phyloP scores from a whole-genome alignment of 441 rosid genomes.

The Jatropha podagrica region DNA sequence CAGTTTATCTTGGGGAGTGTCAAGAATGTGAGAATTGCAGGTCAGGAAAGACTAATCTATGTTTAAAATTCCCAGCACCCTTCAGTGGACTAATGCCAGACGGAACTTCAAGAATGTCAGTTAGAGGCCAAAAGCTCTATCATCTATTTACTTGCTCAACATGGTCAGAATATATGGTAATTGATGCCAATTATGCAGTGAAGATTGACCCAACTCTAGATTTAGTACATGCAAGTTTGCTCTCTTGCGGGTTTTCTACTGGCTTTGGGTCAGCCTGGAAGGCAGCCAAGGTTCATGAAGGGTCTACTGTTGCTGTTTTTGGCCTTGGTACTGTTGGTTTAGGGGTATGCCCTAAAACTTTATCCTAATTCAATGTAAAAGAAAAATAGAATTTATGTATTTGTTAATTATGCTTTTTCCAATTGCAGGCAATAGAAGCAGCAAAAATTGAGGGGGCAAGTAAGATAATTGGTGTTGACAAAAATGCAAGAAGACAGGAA shows the following conservation, averaged over 20 bases:
- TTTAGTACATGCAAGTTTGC: slow-evolving; percentile 36
- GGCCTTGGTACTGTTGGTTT: slow-evolving; percentile 74
- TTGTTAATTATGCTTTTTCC: not conserved
- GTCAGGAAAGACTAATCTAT: slow-evolving; percentile 34
- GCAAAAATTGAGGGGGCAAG: slow-evolving; percentile 40
- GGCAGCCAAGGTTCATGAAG: slow-evolving; percentile 44
- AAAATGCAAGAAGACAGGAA: slow-evolving; percentile 34
- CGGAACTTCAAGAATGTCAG: slow-evolving; percentile 47
- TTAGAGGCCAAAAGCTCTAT: slow-evolving; percentile 32
- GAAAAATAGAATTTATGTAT: too few species aligned
- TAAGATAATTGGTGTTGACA: slow-evolving; percentile 48
- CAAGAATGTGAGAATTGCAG: slow-evolving; percentile 40
- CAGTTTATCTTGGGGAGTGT: slow-evolving; percentile 35
- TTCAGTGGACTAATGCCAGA: slow-evolving; percentile 35
- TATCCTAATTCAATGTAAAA: not conserved
- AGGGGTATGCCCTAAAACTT: slow-evolving; percentile 33
- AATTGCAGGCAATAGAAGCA: slow-evolving; percentile 38
- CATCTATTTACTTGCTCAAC: slow-evolving; percentile 43
- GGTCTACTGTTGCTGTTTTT: slow-evolving; percentile 54
- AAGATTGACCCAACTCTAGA: slow-evolving; percentile 29
- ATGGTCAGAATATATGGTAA: slow-evolving; percentile 44
- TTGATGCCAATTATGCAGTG: slow-evolving; percentile 29
- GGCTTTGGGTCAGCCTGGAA: slow-evolving; percentile 67
- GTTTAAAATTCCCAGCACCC: slow-evolving; percentile 29
- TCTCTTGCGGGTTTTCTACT: slow-evolving; percentile 52